phyloP scores from a whole-genome alignment of 2,329 filamentous ascomycete genomes.

The Meredithiella fracta region DNA sequence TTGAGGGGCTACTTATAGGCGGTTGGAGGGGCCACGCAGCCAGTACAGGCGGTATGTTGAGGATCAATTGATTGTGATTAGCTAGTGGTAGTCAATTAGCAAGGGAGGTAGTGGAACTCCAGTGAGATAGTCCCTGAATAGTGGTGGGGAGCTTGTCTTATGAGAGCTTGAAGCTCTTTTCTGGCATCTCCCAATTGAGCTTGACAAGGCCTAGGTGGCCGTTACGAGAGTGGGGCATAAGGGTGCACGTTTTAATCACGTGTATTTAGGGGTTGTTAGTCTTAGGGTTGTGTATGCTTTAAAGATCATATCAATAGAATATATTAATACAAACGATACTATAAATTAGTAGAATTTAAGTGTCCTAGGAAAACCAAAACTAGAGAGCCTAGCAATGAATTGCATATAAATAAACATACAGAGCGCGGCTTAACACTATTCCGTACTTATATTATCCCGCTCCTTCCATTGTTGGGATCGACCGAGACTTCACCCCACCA shows the following conservation, averaged over 20 bases:
- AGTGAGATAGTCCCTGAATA: neutral
- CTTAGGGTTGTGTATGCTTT: too few species aligned
- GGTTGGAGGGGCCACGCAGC: neutral
- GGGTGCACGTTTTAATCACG: neutral
- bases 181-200: neutral
- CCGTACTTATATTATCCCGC: neutral
- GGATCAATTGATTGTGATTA: neutral
- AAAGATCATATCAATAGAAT: too few species aligned
- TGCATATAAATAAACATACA: neutral
- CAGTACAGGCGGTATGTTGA: neutral
- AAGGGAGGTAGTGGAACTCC: neutral
- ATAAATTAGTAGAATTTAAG: too few species aligned
- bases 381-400: neutral
- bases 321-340: too few species aligned
- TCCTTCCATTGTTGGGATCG: neutral
- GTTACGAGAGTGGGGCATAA: constrained; percentile 4
- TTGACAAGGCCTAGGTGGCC: constrained; percentile 12
- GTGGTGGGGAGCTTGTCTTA: neutral
- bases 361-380: too few species aligned
- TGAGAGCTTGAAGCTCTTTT: neutral
- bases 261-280: neutral
- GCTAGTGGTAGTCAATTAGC: neutral
- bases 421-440: neutral
- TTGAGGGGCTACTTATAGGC: neutral
- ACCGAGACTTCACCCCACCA: neutral